Conservation (phyloP, 1,284 basidiomycete genomes). For the Acaromyces ingoldii region DNA sequence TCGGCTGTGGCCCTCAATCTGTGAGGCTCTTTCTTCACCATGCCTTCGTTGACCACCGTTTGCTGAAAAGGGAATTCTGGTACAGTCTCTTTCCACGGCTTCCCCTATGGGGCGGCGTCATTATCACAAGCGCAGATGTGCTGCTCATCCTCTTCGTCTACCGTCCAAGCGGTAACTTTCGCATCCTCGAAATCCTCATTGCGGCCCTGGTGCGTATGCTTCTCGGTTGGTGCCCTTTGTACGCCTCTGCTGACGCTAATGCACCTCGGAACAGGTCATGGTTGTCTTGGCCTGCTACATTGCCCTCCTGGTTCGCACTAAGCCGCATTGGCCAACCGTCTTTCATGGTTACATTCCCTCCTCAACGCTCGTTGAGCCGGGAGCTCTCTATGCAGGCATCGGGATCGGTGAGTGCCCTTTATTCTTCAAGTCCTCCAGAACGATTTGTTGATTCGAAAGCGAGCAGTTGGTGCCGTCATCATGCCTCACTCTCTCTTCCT, state of each 20-base stretch:
- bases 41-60: no score
- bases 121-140: conserved; percentile 79
- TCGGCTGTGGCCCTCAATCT: conserved; percentile 72
- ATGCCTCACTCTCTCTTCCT: conserved; percentile 87
- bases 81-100: conserved; percentile 67
- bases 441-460: no score
- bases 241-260: no score
- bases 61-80: background rate
- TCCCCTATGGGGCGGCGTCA: conserved; percentile 54
- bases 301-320: conserved; percentile 69
- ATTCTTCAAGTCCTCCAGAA: no score
- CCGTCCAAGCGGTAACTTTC: conserved; percentile 49
- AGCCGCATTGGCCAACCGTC: conserved; percentile 70
- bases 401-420: no score
- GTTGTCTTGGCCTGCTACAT: conserved; percentile 64
- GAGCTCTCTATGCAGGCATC: conserved; percentile 70
- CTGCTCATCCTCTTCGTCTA: conserved; percentile 61
- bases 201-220: conserved; percentile 56
- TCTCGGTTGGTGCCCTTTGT: no score
- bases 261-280: conserved; percentile 8
- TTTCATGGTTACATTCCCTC: conserved; percentile 79
- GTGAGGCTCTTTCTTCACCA: conserved; percentile 32
- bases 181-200: conserved; percentile 65
- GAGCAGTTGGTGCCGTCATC: conserved; percentile 60
- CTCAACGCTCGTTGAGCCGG: conserved; percentile 60